These are phyloP conservation scores for Raffaelea ambrosiae DNA, from an alignment of 2,329 filamentous ascomycete genomes.

Conservation along the genomic window DNA sequence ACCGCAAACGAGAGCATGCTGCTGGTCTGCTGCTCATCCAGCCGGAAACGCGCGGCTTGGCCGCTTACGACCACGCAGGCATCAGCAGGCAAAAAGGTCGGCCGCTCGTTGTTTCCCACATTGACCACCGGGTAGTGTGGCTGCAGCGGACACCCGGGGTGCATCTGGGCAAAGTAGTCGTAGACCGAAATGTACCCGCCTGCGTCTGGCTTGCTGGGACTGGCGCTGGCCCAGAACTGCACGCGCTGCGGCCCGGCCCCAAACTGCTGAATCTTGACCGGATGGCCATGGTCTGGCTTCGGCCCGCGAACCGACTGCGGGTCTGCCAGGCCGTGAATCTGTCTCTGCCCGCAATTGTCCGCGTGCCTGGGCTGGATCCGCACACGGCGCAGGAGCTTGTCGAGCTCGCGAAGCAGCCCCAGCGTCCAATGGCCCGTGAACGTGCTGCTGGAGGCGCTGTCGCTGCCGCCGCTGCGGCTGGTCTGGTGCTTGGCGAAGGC, in stretches of 20 bases:
- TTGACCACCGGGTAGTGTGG: conserved; percentile 45
- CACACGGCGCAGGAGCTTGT: no score
- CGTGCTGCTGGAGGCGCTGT: no score
- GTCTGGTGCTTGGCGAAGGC: neutral
- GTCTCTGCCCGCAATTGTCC: conserved; percentile 22
- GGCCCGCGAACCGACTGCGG: conserved; percentile 24
- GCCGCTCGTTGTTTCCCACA: conserved; percentile 42
- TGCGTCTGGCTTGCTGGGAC: neutral
- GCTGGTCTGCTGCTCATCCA: conserved; percentile 43
- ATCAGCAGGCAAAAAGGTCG: conserved; percentile 50
- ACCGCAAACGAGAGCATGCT: conserved; percentile 56
- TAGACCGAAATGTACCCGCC: conserved; percentile 39
- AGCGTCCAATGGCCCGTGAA: no score
- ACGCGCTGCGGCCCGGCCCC: conserved; percentile 44
- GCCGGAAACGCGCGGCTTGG: conserved; percentile 41
- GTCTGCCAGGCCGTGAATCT: conserved; percentile 25
- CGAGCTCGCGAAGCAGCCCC: no score
- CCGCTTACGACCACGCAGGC: conserved; percentile 47
- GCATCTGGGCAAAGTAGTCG: conserved; percentile 37
- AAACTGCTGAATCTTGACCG: conserved; percentile 15
- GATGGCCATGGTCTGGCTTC: conserved; percentile 14
- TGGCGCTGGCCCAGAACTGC: conserved; percentile 39
- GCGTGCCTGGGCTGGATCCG: no score
- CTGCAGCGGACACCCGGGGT: conserved; percentile 7
- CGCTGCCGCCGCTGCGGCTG: neutral